Percentiles rank a stretch among this genome's conserved stretches.
These are phyloP conservation scores for Aspergillus viridinutans DNA, from an alignment of 2,329 filamentous ascomycete species.

Conservation along the genomic window DNA sequence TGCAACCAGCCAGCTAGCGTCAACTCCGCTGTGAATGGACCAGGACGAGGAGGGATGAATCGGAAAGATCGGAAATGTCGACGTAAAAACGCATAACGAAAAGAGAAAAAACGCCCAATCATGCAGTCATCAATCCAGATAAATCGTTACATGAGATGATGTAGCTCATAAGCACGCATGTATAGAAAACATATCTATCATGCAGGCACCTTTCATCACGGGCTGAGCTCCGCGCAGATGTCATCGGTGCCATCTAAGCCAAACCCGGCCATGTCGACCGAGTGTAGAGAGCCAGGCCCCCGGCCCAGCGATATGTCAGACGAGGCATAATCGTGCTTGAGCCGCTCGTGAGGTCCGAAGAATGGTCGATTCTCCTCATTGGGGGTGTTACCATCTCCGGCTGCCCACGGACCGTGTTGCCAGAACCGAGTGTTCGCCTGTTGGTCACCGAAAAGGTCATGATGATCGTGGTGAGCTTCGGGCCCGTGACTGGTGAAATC, in stretches of 20 bases:
- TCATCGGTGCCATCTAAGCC: constrained; percentile 38
- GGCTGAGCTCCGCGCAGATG: constrained; percentile 34
- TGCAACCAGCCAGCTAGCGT: constrained; percentile 32
- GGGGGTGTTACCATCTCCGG: constrained; percentile 40
- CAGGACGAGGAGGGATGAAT: constrained; percentile 1
- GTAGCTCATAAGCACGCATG: constrained; percentile 27
- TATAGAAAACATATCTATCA: constrained; percentile 10
- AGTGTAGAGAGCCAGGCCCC: constrained; percentile 41
- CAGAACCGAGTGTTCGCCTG: constrained; percentile 44
- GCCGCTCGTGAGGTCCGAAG: constrained; percentile 41
- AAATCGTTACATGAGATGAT: constrained; percentile 38
- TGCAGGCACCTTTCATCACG: constrained; percentile 21
- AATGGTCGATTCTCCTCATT: constrained; percentile 41
- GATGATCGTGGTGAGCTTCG: constrained; percentile 37
- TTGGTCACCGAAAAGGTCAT: constrained; percentile 43
- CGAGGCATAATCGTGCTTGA: constrained; percentile 42
- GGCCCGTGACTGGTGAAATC: constrained; percentile 37
- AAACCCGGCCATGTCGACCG: constrained; percentile 44
- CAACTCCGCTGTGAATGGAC: constrained; percentile 22
- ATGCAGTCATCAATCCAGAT: constrained; percentile 39
- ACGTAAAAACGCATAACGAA: constrained; percentile 14
- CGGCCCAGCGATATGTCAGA: constrained; percentile 42
- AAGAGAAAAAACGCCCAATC: constrained; percentile 34
- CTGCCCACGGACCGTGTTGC: constrained; percentile 41
- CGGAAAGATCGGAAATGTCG: constrained; percentile 9